Base-by-base conservation (phyloP, 768 basidiomycete genomes). In the Hericium alpestre region DNA sequence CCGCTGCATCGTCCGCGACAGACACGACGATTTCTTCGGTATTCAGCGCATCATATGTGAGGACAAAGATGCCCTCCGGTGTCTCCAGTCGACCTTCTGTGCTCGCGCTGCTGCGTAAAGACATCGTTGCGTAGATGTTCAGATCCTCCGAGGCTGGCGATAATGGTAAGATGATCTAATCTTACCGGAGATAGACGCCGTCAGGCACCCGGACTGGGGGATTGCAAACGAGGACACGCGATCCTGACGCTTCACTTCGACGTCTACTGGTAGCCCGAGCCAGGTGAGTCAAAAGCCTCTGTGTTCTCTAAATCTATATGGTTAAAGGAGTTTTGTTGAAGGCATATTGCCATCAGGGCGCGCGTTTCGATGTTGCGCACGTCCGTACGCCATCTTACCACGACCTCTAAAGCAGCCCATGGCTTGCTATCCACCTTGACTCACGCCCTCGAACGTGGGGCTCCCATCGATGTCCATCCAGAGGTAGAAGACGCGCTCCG, bases 401-500 rank as follows among this genome's bases (percentile, higher is more conserved):
- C 59, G 32, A 54, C 51, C 15, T 43, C 46, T 12, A 57, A 39
- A 37, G 40, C 41, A 13, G 12, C 20, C 11, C 43, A 37, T 18
- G 25, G 16, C 8, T 55, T 64, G 43, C 56, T 60, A 8, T 57
- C 62, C 11, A 63, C 66, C 16, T 59, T 70, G 10, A 52, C 61
- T 20, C 59, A 58, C 4, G 62, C 60, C 2, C 59, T 66, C 6
- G 62, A 65, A 41, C 63, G 58, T 15, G 62, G 61, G 4, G 61
- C 65, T 12, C 69, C 69, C 22, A 62, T 92, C 11, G 89, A 92
- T 68, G 67, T 92, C 37, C 84, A 86, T 54, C 86, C 88, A 9
- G 93, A 98, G 68, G 85, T 97, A 37, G 73, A 86, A 60, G 79
- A 93, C 56, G 93, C 94, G 3, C 75, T 95, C 20, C 73, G 76